These are phyloP conservation scores for Fagopyrum homotropicum DNA, from an alignment of 148 eudicot species.

Conservation along the genomic window DNA sequence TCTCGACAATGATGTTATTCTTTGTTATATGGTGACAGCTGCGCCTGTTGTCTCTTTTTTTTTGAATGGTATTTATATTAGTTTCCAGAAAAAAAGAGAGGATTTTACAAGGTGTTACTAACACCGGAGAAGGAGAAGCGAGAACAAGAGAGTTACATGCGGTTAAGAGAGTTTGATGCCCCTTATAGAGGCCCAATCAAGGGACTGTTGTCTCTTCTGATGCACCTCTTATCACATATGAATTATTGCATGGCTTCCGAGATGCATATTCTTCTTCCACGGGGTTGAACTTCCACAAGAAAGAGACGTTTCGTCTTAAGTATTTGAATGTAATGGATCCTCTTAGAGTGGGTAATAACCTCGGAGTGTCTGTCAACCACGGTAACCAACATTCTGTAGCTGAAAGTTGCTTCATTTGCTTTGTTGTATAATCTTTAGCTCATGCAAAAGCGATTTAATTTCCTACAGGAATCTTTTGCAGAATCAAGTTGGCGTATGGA, in stretches of 20 bases:
- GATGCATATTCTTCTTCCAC: conserved; percentile 15
- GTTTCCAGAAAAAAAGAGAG: too few relatives aligned
- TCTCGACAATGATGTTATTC: background rate
- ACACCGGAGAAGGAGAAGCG: too few relatives aligned
- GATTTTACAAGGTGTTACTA: too few relatives aligned
- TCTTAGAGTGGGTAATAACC: conserved; percentile 40
- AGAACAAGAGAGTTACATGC: too few relatives aligned
- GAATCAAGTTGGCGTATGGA: conserved; percentile 1
- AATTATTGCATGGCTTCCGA: conserved; percentile 19
- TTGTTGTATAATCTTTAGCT: too few relatives aligned
- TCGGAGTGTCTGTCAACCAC: conserved; percentile 40
- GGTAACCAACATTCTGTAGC: conserved; percentile 20
- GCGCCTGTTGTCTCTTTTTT: too few relatives aligned
- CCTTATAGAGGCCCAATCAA: too few relatives aligned
- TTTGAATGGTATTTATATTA: too few relatives aligned
- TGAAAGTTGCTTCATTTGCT: too few relatives aligned
- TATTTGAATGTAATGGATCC: conserved; percentile 50
- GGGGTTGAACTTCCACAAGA: background rate
- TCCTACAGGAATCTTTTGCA: background rate
- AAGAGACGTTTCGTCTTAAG: conserved; percentile 25
- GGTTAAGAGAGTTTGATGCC: too few relatives aligned
- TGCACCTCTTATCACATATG: conserved; percentile 20
- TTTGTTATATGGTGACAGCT: conserved; percentile 22
- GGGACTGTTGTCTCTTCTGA: conserved; percentile 18
- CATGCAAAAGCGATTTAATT: background rate